These are phyloP conservation scores for Cucurbita argyrosperma DNA, from an alignment of 306 rosid genomes.

Conservation along the genomic window DNA sequence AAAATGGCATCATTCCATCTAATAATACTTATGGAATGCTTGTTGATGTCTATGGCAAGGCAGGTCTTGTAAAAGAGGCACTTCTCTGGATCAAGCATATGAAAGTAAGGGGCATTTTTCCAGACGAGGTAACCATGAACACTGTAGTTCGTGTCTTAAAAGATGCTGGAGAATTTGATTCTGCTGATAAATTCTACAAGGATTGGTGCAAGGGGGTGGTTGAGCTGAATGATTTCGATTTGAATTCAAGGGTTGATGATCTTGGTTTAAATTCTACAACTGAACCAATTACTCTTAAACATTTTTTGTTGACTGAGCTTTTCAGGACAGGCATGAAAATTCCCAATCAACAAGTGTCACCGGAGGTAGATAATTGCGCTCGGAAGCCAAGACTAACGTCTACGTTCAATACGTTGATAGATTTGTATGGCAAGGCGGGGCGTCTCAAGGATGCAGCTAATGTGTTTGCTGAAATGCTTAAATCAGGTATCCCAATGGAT, in stretches of 20 bases:
- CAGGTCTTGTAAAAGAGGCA: conserved; percentile 65
- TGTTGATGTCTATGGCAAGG: conserved; percentile 74
- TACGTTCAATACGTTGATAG: conserved; percentile 67
- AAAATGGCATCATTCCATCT: conserved; percentile 38
- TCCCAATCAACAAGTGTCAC: conserved; percentile 12
- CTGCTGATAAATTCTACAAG: conserved; percentile 61
- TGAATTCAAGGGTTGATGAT: conserved; percentile 29
- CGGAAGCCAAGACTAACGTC: conserved; percentile 45
- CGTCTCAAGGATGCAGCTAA: conserved; percentile 66
- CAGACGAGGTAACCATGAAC: conserved; percentile 87
- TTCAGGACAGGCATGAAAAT: conserved; percentile 67
- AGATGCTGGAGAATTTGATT: conserved; percentile 54
- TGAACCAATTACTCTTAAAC: conserved; percentile 49
- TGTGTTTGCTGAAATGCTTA: conserved; percentile 67
- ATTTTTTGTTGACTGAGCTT: conserved; percentile 75
- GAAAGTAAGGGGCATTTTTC: conserved; percentile 52
- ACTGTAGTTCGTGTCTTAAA: conserved; percentile 71
- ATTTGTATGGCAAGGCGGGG: conserved; percentile 86
- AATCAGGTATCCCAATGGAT: conserved; percentile 67
- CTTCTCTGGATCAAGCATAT: conserved; percentile 82
- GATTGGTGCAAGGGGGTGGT: conserved; percentile 56
- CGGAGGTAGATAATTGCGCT: conserved; percentile 11
- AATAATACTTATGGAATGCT: conserved; percentile 73
- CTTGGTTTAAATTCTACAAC: conserved; percentile 17
- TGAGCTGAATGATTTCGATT: conserved; percentile 57